Evolutionary conservation across 108 stramenopile species (phyloP).

Genomic region (Nitzschia putrida): DNA sequence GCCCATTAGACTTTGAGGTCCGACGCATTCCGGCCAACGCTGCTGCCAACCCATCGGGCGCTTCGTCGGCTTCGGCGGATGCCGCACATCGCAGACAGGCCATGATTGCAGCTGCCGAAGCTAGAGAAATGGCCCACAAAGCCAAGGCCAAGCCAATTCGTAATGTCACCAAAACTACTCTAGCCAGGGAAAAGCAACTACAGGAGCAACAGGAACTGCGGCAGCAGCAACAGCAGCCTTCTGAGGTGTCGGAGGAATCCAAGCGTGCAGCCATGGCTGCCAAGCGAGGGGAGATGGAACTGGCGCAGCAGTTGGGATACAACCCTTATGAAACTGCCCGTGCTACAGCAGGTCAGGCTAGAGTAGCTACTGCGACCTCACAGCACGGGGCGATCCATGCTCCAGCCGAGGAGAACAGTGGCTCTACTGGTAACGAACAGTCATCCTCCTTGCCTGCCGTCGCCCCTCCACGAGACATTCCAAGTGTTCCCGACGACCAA

Average conservation of each 20-base stretch:
- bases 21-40: constrained; percentile 17
- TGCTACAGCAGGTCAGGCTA: constrained; percentile 75
- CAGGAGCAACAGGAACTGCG: too few relatives aligned
- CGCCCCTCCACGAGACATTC: constrained; percentile 46
- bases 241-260: constrained; percentile 50
- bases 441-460: constrained; percentile 28
- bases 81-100: constrained; percentile 67
- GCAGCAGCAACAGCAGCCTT: constrained; percentile 18
- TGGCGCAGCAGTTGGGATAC: constrained; percentile 69
- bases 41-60: not conserved
- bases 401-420: not conserved
- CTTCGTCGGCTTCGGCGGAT: constrained; percentile 46
- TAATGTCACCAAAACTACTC: constrained; percentile 36
- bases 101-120: constrained; percentile 83
- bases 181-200: constrained; percentile 26
- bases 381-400: constrained; percentile 59
- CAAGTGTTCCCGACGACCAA: constrained; percentile 13
- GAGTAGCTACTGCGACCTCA: constrained; percentile 59
- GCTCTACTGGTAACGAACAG: constrained; percentile 10
- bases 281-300: constrained; percentile 53
- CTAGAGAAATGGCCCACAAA: constrained; percentile 73
- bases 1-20: constrained; percentile 27
- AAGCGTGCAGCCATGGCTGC: constrained; percentile 59
- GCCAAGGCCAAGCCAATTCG: constrained; percentile 51
- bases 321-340: constrained; percentile 80